Conservation (phyloP, 202 grass and related monocot species). For the Schoenoplectus triqueter region DNA sequence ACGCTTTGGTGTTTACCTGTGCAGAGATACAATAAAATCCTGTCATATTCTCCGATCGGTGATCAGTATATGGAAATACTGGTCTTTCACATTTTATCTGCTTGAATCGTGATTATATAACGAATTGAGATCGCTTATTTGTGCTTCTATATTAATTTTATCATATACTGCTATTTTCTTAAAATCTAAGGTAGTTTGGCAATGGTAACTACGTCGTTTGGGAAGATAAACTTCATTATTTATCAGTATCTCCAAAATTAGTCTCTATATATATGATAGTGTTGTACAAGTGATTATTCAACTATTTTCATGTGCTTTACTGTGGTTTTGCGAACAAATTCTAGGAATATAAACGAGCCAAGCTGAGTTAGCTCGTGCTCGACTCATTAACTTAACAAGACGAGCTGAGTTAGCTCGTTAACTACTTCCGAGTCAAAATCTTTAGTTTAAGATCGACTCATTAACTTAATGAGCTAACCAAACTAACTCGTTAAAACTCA, state of each 20-base stretch:
- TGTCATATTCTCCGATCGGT: not conserved
- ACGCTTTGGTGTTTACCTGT: not conserved
- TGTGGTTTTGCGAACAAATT: not conserved
- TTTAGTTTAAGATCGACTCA: too few relatives aligned
- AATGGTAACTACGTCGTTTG: not conserved
- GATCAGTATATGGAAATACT: not conserved
- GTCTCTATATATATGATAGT: not conserved
- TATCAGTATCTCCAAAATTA: not conserved
- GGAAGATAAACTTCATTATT: conserved; percentile 7
- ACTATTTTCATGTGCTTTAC: not conserved
- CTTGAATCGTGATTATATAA: conserved; percentile 19
- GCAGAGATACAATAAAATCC: conserved; percentile 18
- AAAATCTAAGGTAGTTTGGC: not conserved
- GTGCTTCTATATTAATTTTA: not conserved
- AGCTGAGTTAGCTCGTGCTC: too few relatives aligned
- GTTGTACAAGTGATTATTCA: not conserved
- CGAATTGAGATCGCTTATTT: not conserved
- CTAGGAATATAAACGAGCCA: too few relatives aligned
- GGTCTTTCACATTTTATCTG: not conserved
- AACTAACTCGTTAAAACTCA: too few relatives aligned
- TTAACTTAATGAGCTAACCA: too few relatives aligned
- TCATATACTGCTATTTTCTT: not conserved
- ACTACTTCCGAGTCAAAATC: too few relatives aligned
- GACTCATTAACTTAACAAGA: too few relatives aligned
- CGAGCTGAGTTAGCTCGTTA: too few relatives aligned